Conservation (phyloP, 2,329 filamentous ascomycete species). For the Pseudohalonectria lignicola region DNA sequence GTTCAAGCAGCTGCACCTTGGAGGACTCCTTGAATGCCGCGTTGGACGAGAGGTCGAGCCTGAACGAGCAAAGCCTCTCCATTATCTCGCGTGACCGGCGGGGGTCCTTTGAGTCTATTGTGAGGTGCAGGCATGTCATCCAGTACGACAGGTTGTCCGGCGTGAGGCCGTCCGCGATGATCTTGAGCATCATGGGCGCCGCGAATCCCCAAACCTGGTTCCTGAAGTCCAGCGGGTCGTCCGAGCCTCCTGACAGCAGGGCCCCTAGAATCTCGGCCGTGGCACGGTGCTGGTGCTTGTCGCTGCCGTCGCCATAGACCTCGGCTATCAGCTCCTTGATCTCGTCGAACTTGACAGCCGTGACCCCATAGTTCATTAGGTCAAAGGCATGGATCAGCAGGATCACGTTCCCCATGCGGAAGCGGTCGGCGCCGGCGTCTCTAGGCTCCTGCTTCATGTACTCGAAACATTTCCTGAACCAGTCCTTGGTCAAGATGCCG, state of each 20-base stretch:
- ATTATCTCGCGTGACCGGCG: conserved; percentile 78
- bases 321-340: conserved; percentile 69
- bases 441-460: conserved; percentile 37
- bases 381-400: conserved; percentile 86
- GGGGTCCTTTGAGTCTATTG: conserved; percentile 82
- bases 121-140: conserved; percentile 85
- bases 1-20: conserved; percentile 84
- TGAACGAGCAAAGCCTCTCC: conserved; percentile 71
- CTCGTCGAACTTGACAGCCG: conserved; percentile 72
- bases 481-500: conserved; percentile 65
- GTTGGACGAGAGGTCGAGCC: conserved; percentile 87
- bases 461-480: conserved; percentile 80
- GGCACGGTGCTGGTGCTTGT: conserved; percentile 95
- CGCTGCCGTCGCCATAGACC: conserved; percentile 83
- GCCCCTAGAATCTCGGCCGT: conserved; percentile 89
- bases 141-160: conserved; percentile 93
- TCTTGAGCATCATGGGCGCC: conserved; percentile 73
- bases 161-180: conserved; percentile 85
- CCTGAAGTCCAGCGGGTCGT: conserved; percentile 63
- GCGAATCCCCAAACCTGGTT: conserved; percentile 79
- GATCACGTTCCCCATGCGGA: conserved; percentile 79
- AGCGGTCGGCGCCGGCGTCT: conserved; percentile 43
- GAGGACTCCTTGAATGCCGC: conserved; percentile 98
- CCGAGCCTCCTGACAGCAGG: conserved; percentile 68
- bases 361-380: conserved; percentile 70